Conservation (phyloP, 164 flowering plant species). For the Liriodendron chinense region DNA sequence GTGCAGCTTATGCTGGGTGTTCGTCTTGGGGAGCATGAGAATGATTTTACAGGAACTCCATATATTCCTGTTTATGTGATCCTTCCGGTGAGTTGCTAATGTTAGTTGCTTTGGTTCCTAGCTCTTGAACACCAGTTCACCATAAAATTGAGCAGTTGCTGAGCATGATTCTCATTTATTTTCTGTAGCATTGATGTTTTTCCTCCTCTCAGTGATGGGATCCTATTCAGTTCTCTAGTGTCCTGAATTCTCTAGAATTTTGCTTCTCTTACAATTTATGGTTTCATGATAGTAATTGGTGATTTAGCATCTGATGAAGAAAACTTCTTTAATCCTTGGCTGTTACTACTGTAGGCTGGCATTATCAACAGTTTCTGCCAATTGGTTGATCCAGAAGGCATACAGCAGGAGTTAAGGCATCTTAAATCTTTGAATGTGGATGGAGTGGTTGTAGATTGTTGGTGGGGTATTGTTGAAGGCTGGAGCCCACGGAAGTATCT, state of each 20-base stretch:
- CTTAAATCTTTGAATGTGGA: conserved; percentile 77
- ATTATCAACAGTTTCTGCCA: conserved; percentile 78
- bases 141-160: too few relatives aligned
- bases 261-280: too few relatives aligned
- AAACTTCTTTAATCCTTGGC: neutral
- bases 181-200: too few relatives aligned
- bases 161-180: too few relatives aligned
- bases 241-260: too few relatives aligned
- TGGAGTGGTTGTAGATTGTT: conserved; percentile 84
- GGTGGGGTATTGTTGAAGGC: conserved; percentile 97
- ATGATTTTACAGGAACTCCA: conserved; percentile 18
- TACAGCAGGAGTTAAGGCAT: conserved; percentile 63
- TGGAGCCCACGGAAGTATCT: conserved; percentile 73
- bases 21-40: conserved; percentile 9
- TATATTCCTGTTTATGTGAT: conserved; percentile 21
- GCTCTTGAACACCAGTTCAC: too few relatives aligned
- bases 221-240: too few relatives aligned
- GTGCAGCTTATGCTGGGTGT: conserved; percentile 38
- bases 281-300: too few relatives aligned
- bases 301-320: neutral
- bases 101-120: neutral
- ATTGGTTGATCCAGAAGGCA: conserved; percentile 78
- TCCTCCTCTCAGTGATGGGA: too few relatives aligned
- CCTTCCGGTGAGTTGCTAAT: conserved; percentile 17
- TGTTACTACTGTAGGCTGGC: conserved; percentile 53